Evolutionary conservation across 345 rosid species (phyloP), one percentile per base, ranked within the genome.

Genomic region (Lepidium didymum): DNA sequence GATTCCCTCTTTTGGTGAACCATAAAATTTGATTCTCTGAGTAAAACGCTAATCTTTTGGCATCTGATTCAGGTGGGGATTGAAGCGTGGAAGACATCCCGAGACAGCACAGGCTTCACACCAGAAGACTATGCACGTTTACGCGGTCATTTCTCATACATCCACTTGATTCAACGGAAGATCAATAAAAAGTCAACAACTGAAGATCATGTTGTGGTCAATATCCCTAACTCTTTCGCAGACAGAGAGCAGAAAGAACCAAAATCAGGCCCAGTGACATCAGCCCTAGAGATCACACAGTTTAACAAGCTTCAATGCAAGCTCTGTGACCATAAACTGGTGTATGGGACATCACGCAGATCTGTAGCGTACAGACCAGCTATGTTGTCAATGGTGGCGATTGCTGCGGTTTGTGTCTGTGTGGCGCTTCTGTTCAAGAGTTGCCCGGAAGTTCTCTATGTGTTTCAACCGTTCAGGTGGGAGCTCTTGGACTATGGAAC

Each of bases 381-480:
- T 15, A 86, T 95, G 99, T 80, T 95, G 51, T 91, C 97, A 10
- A 89, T 91, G 97, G 91, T 95, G 75, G 92, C 90, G 6, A 78
- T 95, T 10, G 99, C 97, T n/a, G 96, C 96, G 0, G 99, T 91
- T 16, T 95, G 99, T 5, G 99, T 91, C 38, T 95, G 97, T 21
- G 97, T 95, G 37, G 97, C 99, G 9, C 96, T 95, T 57, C 81
- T 91, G 44, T 95, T 95, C 81, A 95, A 95, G 88, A 91, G 96
- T 75, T 86, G 79, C 21, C 99, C 97, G 3, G 99, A 94, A 72
- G 99, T 94, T 10, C 81, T 87, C 63, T 91, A 80, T 47, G 90
- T 87, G 64, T 86, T 91, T 82, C 89, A 85, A 18, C 97, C 99
- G 8, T 95, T 95, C 89, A 84, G 97, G 86, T 95, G 99, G 99